Conservation (phyloP, 78 protist species). For the Tieghemostelium lacteum region DNA sequence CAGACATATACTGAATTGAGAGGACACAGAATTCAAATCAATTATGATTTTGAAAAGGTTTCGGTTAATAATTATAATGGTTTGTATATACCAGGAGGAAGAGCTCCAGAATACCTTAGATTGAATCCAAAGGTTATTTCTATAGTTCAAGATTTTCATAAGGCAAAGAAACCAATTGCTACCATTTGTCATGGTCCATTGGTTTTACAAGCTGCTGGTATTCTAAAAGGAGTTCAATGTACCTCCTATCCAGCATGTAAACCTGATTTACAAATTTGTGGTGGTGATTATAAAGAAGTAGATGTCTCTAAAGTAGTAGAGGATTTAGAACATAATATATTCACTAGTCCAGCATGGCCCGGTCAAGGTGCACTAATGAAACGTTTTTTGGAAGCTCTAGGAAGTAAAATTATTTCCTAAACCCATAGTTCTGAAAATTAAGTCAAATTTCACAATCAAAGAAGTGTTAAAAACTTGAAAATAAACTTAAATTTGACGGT, state of each 20-base stretch:
- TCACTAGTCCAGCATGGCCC: slow-evolving; percentile 79
- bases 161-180: slow-evolving; percentile 48
- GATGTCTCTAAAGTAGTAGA: slow-evolving; percentile 17
- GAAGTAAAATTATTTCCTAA: too few species aligned
- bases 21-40: slow-evolving; percentile 65
- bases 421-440: too few species aligned
- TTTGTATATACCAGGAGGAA: slow-evolving; percentile 32
- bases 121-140: slow-evolving; percentile 40
- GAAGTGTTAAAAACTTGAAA: too few species aligned
- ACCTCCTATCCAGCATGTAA: slow-evolving; percentile 69
- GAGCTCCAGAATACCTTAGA: slow-evolving; percentile 30
- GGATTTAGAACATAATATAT: slow-evolving; percentile 6
- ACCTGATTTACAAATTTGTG: slow-evolving; percentile 42
- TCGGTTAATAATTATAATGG: slow-evolving; percentile 15
- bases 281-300: slow-evolving; percentile 20
- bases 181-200: slow-evolving; percentile 71
- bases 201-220: slow-evolving; percentile 62
- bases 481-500: too few species aligned
- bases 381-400: too few species aligned
- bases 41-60: slow-evolving; percentile 48
- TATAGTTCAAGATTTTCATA: slow-evolving; percentile 27
- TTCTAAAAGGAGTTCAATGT: slow-evolving; percentile 14
- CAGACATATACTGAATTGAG: slow-evolving; percentile 76
- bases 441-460: too few species aligned
- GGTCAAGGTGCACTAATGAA: too few species aligned